Evolutionary conservation across 495 filamentous ascomycete genomes (phyloP), one percentile per base, ranked within the genome.

Genomic region (Aspergillus kassunensis): DNA sequence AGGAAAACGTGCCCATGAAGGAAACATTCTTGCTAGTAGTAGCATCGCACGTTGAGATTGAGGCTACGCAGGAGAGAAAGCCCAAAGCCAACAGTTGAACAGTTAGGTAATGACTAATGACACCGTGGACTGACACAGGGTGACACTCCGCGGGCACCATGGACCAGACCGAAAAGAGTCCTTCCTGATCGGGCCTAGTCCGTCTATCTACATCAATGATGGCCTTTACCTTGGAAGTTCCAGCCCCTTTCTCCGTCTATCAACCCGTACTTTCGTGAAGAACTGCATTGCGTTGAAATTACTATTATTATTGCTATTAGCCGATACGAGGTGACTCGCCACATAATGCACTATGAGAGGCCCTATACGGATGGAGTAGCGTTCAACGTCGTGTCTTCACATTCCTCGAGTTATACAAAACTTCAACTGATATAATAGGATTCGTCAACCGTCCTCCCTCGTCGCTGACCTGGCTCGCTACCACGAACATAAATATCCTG

Each of bases 401-500:
- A n/a, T n/a, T n/a, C n/a, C n/a, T n/a, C n/a, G n/a, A n/a, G n/a
- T n/a, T n/a, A n/a, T n/a, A n/a, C n/a, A 27, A 27, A 27, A 9
- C 43, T 44, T 52, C 41, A 37, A 37, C 35, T 15, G 13, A 4
- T 6, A 11, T 59, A 61, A 20, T 49, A 57, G 19, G 56, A 54
- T 16, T 61, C 61, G 39, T 61, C 61, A 12, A 64, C 30, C 4
- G 53, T 59, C 15, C 61, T 56, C 25, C 61, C 61, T 23, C 61
- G 55, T 23, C 58, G 45, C 25, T 64, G 61, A 1, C 12, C 31
- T 7, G 89, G 91, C 76, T 96, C 91, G 54, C 79, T 81, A n/a
- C 91, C 91, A 41, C 76, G 71, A 40, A 91, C 90, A 70, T 96
- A 96, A 58, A 93, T 89, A 65, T 96, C 91, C 81, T 95, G 88